These are phyloP conservation scores for Monilinia laxa DNA, from an alignment of 2,329 filamentous ascomycete genomes.

Conservation along the genomic window DNA sequence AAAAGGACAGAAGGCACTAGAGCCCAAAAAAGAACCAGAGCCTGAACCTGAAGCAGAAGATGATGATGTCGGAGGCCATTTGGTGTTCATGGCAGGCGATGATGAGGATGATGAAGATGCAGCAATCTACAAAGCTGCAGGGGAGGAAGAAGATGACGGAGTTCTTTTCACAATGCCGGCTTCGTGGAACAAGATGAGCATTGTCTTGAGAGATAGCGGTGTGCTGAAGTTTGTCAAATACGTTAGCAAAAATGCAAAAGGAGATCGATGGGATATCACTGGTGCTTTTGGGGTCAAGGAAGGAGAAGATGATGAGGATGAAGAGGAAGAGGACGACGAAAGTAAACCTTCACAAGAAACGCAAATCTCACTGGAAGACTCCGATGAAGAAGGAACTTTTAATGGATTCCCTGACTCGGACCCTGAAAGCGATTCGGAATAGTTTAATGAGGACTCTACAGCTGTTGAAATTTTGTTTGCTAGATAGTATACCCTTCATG, in stretches of 20 bases:
- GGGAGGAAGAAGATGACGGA: conserved; percentile 68
- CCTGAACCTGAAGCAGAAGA: conserved; percentile 35
- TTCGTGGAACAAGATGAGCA: conserved; percentile 85
- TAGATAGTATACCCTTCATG: conserved; percentile 1
- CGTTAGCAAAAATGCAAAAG: conserved; percentile 75
- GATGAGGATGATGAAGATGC: conserved; percentile 72
- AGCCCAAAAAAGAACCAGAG: conserved; percentile 22
- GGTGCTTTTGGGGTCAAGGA: conserved; percentile 73
- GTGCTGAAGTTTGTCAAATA: conserved; percentile 96
- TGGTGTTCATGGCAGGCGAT: conserved; percentile 92
- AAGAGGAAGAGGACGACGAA: conserved; percentile 41
- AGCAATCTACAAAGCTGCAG: conserved; percentile 77
- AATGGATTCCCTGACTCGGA: conserved; percentile 53
- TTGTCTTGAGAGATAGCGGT: conserved; percentile 84
- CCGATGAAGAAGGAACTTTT: conserved; percentile 56
- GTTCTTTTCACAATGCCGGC: conserved; percentile 68
- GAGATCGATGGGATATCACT: conserved; percentile 89
- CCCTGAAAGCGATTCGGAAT: conserved; percentile 39
- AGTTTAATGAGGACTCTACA: conserved; percentile 1
- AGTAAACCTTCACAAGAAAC: conserved; percentile 33
- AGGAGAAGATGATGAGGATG: conserved; percentile 46
- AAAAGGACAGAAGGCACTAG: conserved; percentile 10
- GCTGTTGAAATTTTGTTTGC: background rate
- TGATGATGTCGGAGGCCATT: conserved; percentile 70
- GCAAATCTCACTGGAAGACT: conserved; percentile 42